Conservation (phyloP, 2,329 filamentous ascomycete genomes). For the Cladobotryum mycophilum region DNA sequence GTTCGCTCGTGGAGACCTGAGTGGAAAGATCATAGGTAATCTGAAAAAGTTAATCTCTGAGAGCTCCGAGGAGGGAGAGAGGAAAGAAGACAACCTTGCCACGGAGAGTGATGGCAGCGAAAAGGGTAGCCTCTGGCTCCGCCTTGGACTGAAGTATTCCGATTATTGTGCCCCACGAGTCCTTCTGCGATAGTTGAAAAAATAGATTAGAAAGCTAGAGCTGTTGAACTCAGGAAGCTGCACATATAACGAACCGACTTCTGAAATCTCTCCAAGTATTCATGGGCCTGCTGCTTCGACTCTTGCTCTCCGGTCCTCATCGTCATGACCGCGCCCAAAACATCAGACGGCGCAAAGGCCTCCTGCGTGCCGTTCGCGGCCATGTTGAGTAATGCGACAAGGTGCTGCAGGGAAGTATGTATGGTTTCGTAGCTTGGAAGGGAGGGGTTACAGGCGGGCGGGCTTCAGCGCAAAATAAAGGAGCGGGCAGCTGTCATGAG, state of each 20-base stretch:
- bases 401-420: background rate
- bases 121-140: constrained; percentile 81
- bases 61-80: background rate
- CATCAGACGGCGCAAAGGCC: constrained; percentile 66
- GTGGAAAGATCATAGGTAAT: constrained; percentile 89
- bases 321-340: constrained; percentile 81
- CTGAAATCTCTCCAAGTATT: constrained; percentile 90
- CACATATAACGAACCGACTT: constrained; percentile 66
- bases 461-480: constrained; percentile 15
- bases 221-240: background rate
- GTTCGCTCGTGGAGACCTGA: constrained; percentile 71
- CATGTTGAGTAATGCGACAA: constrained; percentile 42
- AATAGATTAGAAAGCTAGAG: constrained; percentile 10
- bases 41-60: constrained; percentile 39
- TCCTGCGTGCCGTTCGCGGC: constrained; percentile 59
- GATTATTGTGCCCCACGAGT: constrained; percentile 86
- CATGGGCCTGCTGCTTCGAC: constrained; percentile 83
- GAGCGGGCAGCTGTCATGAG: constrained; percentile 20
- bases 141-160: constrained; percentile 76
- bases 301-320: constrained; percentile 82
- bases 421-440: too few species aligned
- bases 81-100: constrained; percentile 67
- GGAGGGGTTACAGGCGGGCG: constrained; percentile 13
- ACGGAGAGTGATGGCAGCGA: constrained; percentile 93
- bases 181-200: constrained; percentile 51